Conservation (phyloP, 805 yeast genomes). For the Candida rishiriensis region DNA sequence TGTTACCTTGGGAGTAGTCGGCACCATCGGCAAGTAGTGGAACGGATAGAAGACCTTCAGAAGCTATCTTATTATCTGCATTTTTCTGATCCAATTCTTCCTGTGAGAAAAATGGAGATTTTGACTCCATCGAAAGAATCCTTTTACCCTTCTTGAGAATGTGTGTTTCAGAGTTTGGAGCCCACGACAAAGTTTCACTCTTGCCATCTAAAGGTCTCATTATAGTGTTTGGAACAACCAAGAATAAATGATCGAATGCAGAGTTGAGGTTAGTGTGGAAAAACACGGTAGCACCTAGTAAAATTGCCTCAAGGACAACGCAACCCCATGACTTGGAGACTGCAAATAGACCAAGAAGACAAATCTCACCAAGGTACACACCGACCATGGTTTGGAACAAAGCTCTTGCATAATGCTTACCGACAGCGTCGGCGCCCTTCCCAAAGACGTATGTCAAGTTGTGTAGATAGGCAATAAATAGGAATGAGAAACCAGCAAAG, state of each 20-base stretch:
- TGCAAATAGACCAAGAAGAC: constrained; percentile 79
- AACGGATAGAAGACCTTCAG: constrained; percentile 20
- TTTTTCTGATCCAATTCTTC: constrained; percentile 9
- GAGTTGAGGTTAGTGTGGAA: constrained; percentile 58
- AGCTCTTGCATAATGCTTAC: constrained; percentile 83
- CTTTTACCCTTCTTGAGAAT: not conserved
- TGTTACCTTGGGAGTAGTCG: constrained; percentile 25
- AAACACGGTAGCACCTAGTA: constrained; percentile 61
- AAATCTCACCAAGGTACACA: constrained; percentile 79
- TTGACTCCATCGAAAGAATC: constrained; percentile 3
- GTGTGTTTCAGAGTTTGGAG: constrained; percentile 5
- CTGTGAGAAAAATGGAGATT: constrained; percentile 16
- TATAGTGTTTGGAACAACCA: constrained; percentile 60
- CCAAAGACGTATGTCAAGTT: constrained; percentile 67
- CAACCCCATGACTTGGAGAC: constrained; percentile 98
- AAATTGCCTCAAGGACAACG: constrained; percentile 65
- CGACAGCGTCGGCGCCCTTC: constrained; percentile 71
- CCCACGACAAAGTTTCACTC: constrained; percentile 56
- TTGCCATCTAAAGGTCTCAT: constrained; percentile 77
- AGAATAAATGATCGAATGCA: constrained; percentile 63
- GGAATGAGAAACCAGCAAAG: constrained; percentile 59
- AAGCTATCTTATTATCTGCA: not conserved
- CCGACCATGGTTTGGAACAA: constrained; percentile 86
- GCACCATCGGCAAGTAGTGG: constrained; percentile 73
- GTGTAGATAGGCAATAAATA: constrained; percentile 76